phyloP scores from a whole-genome alignment of 1,284 basidiomycete species.

The Laetiporus sulphureus region DNA sequence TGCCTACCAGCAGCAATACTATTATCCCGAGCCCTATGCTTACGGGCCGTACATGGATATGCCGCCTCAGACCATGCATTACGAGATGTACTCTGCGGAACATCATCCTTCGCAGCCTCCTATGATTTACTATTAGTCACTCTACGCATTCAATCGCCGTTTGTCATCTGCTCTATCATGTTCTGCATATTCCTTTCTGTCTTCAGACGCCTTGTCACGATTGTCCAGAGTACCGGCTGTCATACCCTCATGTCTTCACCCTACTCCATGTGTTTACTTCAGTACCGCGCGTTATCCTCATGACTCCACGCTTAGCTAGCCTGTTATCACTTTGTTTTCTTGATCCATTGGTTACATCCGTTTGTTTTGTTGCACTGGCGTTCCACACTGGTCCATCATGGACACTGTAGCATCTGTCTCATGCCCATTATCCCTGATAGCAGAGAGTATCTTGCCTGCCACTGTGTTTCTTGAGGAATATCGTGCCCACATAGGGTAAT shows the following conservation, averaged over 20 bases:
- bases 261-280: constrained; percentile 8
- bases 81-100: constrained; percentile 58
- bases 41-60: constrained; percentile 61
- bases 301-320: constrained; percentile 4
- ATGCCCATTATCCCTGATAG: too few relatives aligned
- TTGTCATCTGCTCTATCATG: constrained; percentile 24
- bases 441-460: too few relatives aligned
- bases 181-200: constrained; percentile 12
- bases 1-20: constrained; percentile 51
- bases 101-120: constrained; percentile 43
- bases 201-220: constrained; percentile 1
- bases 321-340: too few relatives aligned
- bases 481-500: too few relatives aligned
- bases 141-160: constrained; percentile 15
- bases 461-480: too few relatives aligned
- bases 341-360: too few relatives aligned
- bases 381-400: too few relatives aligned
- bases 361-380: too few relatives aligned
- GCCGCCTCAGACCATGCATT: constrained; percentile 49
- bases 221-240: not conserved
- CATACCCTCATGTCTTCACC: constrained; percentile 7
- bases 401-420: too few relatives aligned
- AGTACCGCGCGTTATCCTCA: not conserved
- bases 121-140: constrained; percentile 49
- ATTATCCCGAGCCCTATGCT: constrained; percentile 61